A percentile compares a stretch with the other conserved stretches of the same genome.
Evolutionary conservation across 306 rosid genomes (phyloP).

Genomic region (Cyclanthera cordifolia): DNA sequence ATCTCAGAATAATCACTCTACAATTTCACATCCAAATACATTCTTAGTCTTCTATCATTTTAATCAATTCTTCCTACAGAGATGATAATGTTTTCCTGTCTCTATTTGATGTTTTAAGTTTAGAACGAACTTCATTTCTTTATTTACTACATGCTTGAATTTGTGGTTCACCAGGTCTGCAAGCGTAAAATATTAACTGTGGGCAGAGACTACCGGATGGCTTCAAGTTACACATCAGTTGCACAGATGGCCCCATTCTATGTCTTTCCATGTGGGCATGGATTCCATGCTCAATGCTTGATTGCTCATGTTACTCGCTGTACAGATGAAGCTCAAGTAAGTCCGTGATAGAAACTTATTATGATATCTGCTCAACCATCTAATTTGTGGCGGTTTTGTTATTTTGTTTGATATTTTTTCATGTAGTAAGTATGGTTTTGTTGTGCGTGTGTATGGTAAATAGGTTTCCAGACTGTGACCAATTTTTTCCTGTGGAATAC

Average conservation of each 20-base stretch:
- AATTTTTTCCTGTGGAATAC: not conserved
- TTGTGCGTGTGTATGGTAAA: not conserved
- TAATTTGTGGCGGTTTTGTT: not conserved
- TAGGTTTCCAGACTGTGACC: not conserved
- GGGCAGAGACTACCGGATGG: conserved; percentile 58
- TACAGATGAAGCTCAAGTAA: conserved; percentile 62
- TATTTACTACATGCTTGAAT: conserved; percentile 18
- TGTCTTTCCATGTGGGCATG: conserved; percentile 89
- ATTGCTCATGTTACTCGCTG: conserved; percentile 91
- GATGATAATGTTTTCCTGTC: not conserved
- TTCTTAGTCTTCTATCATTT: not conserved
- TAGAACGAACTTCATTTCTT: conserved; percentile 4
- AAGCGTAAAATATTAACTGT: conserved; percentile 60
- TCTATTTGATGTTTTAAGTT: not conserved
- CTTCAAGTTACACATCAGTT: conserved; percentile 58
- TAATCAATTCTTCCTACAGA: not conserved
- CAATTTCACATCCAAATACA: too few species aligned
- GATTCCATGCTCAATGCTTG: conserved; percentile 83
- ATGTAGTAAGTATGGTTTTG: not conserved
- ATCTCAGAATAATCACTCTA: too few species aligned
- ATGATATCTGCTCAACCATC: not conserved
- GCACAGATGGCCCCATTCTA: conserved; percentile 95
- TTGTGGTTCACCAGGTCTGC: conserved; percentile 46
- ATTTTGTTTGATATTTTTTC: not conserved
- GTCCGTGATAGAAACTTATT: conserved; percentile 9